Base-by-base conservation (phyloP, 228 moss, liverwort and hornwort genomes). In the Sphagnum fallax region DNA sequence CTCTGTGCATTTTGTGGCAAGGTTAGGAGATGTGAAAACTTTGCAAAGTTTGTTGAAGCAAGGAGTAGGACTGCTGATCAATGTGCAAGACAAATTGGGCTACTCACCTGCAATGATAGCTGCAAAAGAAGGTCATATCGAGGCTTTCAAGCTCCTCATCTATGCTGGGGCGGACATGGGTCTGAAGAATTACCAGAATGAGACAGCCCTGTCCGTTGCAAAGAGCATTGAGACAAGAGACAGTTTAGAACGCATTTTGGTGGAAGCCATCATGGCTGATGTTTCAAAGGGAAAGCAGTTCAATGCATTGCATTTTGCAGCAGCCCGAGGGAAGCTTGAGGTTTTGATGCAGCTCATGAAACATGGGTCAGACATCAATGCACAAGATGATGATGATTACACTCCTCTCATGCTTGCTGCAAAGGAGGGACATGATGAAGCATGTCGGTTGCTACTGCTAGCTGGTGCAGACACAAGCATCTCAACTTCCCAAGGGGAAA, bases 81-180 rank as follows among this genome's bases (percentile, higher is more conserved):
- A 83, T 16, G 69, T 66, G 10, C 81, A 76, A 71, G 85, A 85
- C 61, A 76, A 70, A 61, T 76, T 66, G 48, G 85, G 85, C 3
- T 79, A 85, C 53, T 81, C 85, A 6, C 78, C 85, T 12, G 85
- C 76, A 10, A 85, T 85, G 85, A 48, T 81, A 61, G 85, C 85
- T 55, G 81, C 81, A 16, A 67, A 73, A 70, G 85, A 81, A 62
- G 85, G 85, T 11, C 85, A 85, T 48, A 16, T 81, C 1, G 85
- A 85, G 4, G 81, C 78, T 4, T 85, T 85, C 50, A 85, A 81
- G 72, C 72, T 85, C 49, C 52, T 85, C 51, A 70, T 85, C 3
- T 81, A 81, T 55, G 73, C 85, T 57, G 85, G 85, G 63, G 85
- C 85, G 10, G 81, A 85, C 48, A 76, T 85, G 6, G 70, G 85